Conservation (phyloP, 2,329 filamentous ascomycete species). For the Talaromyces sp. region DNA sequence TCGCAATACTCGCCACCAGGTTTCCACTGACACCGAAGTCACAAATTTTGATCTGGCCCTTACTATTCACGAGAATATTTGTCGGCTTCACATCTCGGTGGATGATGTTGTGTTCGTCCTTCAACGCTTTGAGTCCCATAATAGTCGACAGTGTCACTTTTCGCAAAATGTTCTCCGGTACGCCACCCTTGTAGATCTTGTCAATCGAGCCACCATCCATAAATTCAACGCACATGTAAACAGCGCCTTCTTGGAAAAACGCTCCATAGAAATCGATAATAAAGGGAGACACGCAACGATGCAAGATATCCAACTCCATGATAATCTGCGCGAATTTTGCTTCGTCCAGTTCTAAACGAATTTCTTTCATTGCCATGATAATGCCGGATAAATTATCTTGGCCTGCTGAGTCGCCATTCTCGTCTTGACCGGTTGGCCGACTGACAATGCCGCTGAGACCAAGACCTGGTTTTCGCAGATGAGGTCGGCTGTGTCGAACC, state of each 20-base stretch:
- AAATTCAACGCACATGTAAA: conserved; percentile 99
- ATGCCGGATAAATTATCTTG: conserved; percentile 58
- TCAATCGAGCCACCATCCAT: conserved; percentile 99
- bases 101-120: conserved; percentile 99
- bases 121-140: conserved; percentile 87
- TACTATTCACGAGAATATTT: conserved; percentile 91
- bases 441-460: conserved; percentile 63
- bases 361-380: conserved; percentile 99
- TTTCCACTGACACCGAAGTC: conserved; percentile 98
- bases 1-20: conserved; percentile 93
- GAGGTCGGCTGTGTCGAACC: conserved; percentile 79
- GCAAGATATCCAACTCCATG: conserved; percentile 94
- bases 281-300: conserved; percentile 91
- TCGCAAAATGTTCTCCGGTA: conserved; percentile 82
- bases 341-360: conserved; percentile 91
- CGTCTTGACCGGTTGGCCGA: conserved; percentile 27
- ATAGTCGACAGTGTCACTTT: conserved; percentile 91
- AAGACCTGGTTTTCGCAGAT: conserved; percentile 62
- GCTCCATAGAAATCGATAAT: conserved; percentile 99
- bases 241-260: conserved; percentile 97
- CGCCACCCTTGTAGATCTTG: conserved; percentile 87
- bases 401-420: conserved; percentile 14
- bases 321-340: conserved; percentile 96
- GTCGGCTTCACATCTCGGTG: conserved; percentile 98
- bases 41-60: conserved; percentile 94